Evolutionary conservation across 257 asterid species (phyloP), one percentile per base, ranked within the genome.

Genomic region (Capsicum rhomboideum): DNA sequence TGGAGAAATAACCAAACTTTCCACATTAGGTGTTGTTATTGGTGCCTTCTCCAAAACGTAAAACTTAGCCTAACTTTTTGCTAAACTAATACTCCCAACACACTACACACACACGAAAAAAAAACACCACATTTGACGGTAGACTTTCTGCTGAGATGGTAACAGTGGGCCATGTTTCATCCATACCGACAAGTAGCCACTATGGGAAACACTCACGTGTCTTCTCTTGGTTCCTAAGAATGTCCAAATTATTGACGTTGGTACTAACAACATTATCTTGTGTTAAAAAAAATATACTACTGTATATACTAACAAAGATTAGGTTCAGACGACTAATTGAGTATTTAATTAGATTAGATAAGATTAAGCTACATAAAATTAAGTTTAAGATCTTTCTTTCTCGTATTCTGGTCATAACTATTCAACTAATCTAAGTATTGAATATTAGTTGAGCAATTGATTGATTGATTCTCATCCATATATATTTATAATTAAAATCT

Each of bases 161-260:
- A 63, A n/a, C 34, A 4, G 85, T 78, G 87, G 90, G 78, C 86
- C 88, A 87, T 89, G 93, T 86, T 72, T 78, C 87, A 75, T 81
- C 59, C 37, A 55, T 74, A 82, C 88, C 84, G 90, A 86, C 93
- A 91, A 55, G 92, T 59, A 67, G 86, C 85, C 92, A 87, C 87
- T 83, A 74, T 10, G 59, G 88, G 92, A 85, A 68, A 58, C 91
- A 88, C 46, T 20, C 78, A 88, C 90, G 90, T 87, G 90, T 86
- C 87, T 9, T 37, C n/a, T 21, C 78, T 1, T 54, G 55, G 69
- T 83, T 85, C 78, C 85, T 26, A 20, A 50, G 10, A 13, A 75
- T 49, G 23, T 69, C 18, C 50, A 42, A 75, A 42, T 50, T 74
- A 80, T 37, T 64, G 69, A 64, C 18, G 44, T 23, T 56, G 53